Base-by-base conservation (phyloP, 768 basidiomycete genomes). In the Dacryopinax primogenitus region DNA sequence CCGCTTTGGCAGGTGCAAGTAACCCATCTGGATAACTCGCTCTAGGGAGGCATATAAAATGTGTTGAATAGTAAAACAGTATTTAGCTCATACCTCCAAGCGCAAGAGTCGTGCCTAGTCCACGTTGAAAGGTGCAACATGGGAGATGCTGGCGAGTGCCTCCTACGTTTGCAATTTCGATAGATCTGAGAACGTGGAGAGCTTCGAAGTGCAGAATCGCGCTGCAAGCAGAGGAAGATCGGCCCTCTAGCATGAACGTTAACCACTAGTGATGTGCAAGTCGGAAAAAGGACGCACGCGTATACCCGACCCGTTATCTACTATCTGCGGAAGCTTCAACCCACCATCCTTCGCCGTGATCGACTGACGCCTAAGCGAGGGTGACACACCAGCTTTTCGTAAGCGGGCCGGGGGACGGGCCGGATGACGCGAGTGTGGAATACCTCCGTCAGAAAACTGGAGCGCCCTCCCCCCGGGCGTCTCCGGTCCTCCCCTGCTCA, bases 301-400 rank as follows among this genome's bases (percentile, higher is more conserved):
- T 71, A 98, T 97, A 1, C 95, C 96, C 75, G 84, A 90, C 0
- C 96, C 95, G 72, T 99, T 96, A 72, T 99, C 96, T 71, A 93
- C 90, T 63, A 98, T 94, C 75, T 96, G 92, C 36, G 98, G 81
- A 16, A 94, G 77, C 73, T 95, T 98, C 78, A 97, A 78, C 2
- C 96, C 96, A 0, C 95, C 96, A 68, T 99, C 95, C 75, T 96
- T 97, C 69, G 94, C 81, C 0, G 86, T 90, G 63, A 98, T 79
- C 51, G n/a, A n/a, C n/a, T n/a, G n/a, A n/a, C n/a, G n/a, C n/a
- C n/a, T n/a, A n/a, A n/a, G n/a, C n/a, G n/a, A n/a, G n/a, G n/a
- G n/a, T n/a, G n/a, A n/a, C n/a, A n/a, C n/a, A n/a, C n/a, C n/a
- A n/a, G n/a, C n/a, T n/a, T n/a, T n/a, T n/a, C n/a, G n/a, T n/a